Evolutionary conservation across 1,284 basidiomycete species (phyloP).

Genomic region (Trichosporon ovoides): DNA sequence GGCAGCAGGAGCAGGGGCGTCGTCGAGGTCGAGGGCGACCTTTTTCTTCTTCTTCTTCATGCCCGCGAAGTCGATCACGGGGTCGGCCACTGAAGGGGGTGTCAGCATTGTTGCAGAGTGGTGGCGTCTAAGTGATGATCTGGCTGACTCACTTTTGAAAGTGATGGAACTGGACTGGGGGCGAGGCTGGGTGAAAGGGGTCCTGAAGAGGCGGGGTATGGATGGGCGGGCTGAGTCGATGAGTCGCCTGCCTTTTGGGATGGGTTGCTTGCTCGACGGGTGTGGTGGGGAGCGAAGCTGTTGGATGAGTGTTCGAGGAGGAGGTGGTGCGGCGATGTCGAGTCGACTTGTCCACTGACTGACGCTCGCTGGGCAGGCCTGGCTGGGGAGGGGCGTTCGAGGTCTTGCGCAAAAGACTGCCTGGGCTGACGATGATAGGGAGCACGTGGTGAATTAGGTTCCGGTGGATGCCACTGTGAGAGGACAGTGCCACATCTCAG

Average conservation of each 20-base stretch:
- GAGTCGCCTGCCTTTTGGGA: not conserved
- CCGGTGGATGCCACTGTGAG: not conserved
- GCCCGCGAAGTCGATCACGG: conserved; percentile 51
- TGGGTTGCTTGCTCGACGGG: not conserved
- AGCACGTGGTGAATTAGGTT: not conserved
- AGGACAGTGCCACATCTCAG: not conserved
- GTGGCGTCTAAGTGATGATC: not conserved
- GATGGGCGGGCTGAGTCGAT: not conserved
- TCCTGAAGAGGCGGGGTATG: not conserved
- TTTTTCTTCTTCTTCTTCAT: conserved; percentile 55
- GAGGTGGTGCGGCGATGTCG: conserved; percentile 1
- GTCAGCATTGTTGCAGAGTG: not conserved
- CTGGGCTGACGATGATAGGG: too few species aligned
- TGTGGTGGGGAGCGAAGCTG: conserved; percentile 1
- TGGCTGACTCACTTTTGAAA: not conserved
- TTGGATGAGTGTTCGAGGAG: too few species aligned
- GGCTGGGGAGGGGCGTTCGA: too few species aligned
- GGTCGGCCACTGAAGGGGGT: conserved; percentile 32
- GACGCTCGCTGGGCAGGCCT: too few species aligned
- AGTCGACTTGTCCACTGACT: not conserved
- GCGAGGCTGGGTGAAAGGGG: not conserved
- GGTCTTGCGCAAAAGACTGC: conserved; percentile 3
- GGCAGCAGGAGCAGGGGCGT: conserved; percentile 36
- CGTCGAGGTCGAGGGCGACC: conserved; percentile 46
- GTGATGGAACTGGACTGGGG: not conserved